Conservation (phyloP, 306 rosid species). For the Citrullus amarus region DNA sequence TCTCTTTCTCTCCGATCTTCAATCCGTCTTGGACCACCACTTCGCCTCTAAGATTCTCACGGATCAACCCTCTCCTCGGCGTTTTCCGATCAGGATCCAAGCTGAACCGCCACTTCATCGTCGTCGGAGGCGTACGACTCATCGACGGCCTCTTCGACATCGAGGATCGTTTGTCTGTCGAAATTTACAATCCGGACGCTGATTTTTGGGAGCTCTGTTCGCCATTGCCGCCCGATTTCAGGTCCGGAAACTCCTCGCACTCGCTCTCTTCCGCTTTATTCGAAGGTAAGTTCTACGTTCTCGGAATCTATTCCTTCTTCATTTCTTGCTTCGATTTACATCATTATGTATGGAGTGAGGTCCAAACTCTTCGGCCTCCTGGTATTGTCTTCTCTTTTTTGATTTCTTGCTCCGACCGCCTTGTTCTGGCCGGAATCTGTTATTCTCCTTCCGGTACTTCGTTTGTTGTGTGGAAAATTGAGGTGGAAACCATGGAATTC, state of each 20-base stretch:
- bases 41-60: constrained; percentile 51
- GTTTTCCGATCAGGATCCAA: constrained; percentile 21
- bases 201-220: constrained; percentile 48
- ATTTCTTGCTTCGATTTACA: constrained; percentile 49
- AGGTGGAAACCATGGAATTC: constrained; percentile 51
- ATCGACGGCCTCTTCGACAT: constrained; percentile 68
- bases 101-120: constrained; percentile 27
- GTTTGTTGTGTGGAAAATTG: constrained; percentile 58
- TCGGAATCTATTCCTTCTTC: constrained; percentile 58
- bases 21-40: constrained; percentile 33
- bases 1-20: constrained; percentile 40
- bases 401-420: constrained; percentile 38
- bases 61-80: constrained; percentile 67
- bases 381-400: constrained; percentile 64
- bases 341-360: constrained; percentile 44
- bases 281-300: constrained; percentile 35
- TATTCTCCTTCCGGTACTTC: constrained; percentile 31
- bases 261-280: constrained; percentile 67
- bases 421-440: constrained; percentile 63
- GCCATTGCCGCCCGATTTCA: constrained; percentile 58
- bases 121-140: constrained; percentile 71
- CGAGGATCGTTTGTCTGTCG: constrained; percentile 63
- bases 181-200: constrained; percentile 44
- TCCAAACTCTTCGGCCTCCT: constrained; percentile 52
- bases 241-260: constrained; percentile 58